Evolutionary conservation across 257 asterid genomes (phyloP), one percentile per base, ranked within the genome.

Genomic region (Haberlea rhodopensis): DNA sequence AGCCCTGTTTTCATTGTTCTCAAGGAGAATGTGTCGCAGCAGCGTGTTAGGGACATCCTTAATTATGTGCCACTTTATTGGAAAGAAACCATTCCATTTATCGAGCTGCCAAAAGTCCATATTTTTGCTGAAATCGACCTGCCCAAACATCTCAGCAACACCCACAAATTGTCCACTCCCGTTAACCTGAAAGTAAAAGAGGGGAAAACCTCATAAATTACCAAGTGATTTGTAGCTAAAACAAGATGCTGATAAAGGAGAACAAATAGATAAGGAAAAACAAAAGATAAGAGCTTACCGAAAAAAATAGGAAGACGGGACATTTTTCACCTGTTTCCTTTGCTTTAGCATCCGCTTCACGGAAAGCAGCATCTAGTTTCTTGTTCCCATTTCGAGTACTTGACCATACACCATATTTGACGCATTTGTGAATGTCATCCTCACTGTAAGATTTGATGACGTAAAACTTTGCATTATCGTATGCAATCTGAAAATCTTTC

Each of bases 71-170:
- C 97, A 90, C 86, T 85, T 83, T 52, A 87, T 66, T 0, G 97
- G 95, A 74, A 90, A 90, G 79, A 83, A 90, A 0, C 95, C 94
- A 34, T 70, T 82, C 97, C 97, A 90, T 77, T 90, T 90, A 63
- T 90, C 94, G 10, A 80, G 81, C 84, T 90, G 95, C 97, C 97
- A 90, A 64, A 90, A 90, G 70, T 87, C 90, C 91, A 90, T 85
- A 40, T 73, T 80, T 71, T 81, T 90, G 85, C 76, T 70, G 64
- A 85, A 87, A 76, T 90, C 97, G 56, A 90, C 91, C 37, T 24
- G 87, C 34, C 91, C 97, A 45, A 73, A 65, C 97, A 90, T 90
- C 84, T 90, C 95, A 57, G 95, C 95, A 62, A 87, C 83, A 16
- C 97, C 97, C n/a, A 87, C 66, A 67, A 90, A 90, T 76, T 90